Percentiles rank a stretch among this genome's conserved stretches.
phyloP scores from a whole-genome alignment of 2,329 filamentous ascomycete species.

The Parastagonospora avenae region DNA sequence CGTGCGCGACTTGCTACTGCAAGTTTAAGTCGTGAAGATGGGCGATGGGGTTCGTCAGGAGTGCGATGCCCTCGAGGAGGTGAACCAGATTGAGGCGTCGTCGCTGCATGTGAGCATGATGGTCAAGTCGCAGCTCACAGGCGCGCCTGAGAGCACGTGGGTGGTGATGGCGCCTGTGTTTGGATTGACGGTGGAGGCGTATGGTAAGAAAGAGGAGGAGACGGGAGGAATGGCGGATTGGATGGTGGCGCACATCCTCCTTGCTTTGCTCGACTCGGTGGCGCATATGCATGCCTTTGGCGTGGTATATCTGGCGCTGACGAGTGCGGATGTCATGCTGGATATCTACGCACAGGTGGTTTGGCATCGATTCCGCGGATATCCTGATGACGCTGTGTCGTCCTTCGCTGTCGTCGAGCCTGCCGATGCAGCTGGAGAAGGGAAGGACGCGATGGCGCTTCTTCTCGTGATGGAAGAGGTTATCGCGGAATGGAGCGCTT shows the following conservation, averaged over 20 bases:
- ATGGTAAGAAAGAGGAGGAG: constrained; percentile 1
- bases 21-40: too few relatives aligned
- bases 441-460: constrained; percentile 4
- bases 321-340: constrained; percentile 6
- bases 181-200: constrained; percentile 10
- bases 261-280: constrained; percentile 12
- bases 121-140: constrained; percentile 1
- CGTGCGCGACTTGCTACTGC: too few relatives aligned
- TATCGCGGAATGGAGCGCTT: constrained; percentile 9
- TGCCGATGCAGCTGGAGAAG: neutral
- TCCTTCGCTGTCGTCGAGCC: constrained; percentile 5
- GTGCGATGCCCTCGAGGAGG: too few relatives aligned
- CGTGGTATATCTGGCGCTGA: constrained; percentile 4
- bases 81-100: neutral
- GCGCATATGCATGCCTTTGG: constrained; percentile 6
- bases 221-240: constrained; percentile 6
- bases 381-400: constrained; percentile 13
- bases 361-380: constrained; percentile 12
- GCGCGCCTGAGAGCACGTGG: constrained; percentile 2
- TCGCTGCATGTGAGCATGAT: neutral
- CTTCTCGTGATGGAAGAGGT: constrained; percentile 6
- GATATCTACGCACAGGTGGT: constrained; percentile 7
- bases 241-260: constrained; percentile 17
- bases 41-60: too few relatives aligned
- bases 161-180: constrained; percentile 13